Conservation (phyloP, 78 protist genomes). For the Dictyostelium capitatum region DNA sequence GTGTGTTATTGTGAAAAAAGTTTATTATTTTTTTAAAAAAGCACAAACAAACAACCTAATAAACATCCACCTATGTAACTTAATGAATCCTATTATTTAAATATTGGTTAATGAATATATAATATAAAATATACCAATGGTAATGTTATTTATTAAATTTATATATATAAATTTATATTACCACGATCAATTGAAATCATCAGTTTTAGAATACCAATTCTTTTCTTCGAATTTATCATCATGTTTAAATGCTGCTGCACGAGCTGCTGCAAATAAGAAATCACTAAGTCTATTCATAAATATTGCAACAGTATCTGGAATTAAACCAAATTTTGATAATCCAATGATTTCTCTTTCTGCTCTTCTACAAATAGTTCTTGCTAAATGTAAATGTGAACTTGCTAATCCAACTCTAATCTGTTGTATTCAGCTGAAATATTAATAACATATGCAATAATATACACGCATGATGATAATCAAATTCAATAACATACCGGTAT, state of each 20-base stretch:
- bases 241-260: conserved; percentile 44
- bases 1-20: too few relatives aligned
- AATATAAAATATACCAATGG: too few relatives aligned
- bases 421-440: too few relatives aligned
- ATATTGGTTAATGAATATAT: too few relatives aligned
- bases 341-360: conserved; percentile 73
- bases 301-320: conserved; percentile 23
- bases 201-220: background rate
- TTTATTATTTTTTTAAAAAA: too few relatives aligned
- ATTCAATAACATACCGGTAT: conserved; percentile 76
- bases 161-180: too few relatives aligned
- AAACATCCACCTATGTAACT: too few relatives aligned
- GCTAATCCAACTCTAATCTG: conserved; percentile 80
- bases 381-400: conserved; percentile 85
- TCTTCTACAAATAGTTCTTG: conserved; percentile 87
- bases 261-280: conserved; percentile 90
- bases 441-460: background rate
- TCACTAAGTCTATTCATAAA: conserved; percentile 89
- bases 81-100: too few relatives aligned
- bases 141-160: too few relatives aligned
- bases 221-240: background rate
- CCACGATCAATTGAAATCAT: too few relatives aligned
- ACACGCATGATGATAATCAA: too few relatives aligned
- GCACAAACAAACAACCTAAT: too few relatives aligned
- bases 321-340: background rate